Base-by-base conservation (phyloP, 2,329 filamentous ascomycete genomes). In the Claviceps lovelessii region DNA sequence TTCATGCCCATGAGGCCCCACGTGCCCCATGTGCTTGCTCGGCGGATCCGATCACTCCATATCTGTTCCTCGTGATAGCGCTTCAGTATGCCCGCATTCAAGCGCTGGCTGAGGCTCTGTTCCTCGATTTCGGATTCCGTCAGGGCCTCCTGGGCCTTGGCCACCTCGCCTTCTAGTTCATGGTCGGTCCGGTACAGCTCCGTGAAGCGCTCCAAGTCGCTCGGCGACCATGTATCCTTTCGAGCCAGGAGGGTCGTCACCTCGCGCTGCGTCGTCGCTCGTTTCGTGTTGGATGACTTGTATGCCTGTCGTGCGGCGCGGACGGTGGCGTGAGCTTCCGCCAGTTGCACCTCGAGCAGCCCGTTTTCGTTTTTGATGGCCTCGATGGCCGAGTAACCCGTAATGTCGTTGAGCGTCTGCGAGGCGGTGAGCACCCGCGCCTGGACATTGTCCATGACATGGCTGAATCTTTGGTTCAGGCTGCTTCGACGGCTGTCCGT, bases 51-150 rank as follows among this genome's bases (percentile, higher is more conserved):
- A 68, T 98, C 93, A 65, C 88, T 95, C 93, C 93, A 98, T 55
- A 98, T 94, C 73, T 98, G 93, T 73, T 98, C 93, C 72, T 98
- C 93, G 69, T 98, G 93, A 70, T 98, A 98, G 57, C 94, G 82
- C 58, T 86, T 86, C 52, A 96, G 75, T 62, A 97, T 96, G 52
- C 85, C 83, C 58, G 85, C 83, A 66, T 86, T 91, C 54, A 98
- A 74, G 62, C 84, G 80, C 53, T 83, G 80, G 54, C 84, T 80
- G 0, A 90, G 79, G 58, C 86, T 84, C 70, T 95, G 87, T 57
- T 94, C 83, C 37, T 88, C 81, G 48, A 80, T 78, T 72, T 98
- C 93, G 2, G 88, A 84, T 56, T 82, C 78, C 17, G 83, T 82
- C 31, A 97, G 77, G 15, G 78, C 76, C 56, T 86, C 82, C 60